phyloP scores from a whole-genome alignment of 768 basidiomycete species.

The Leucocoprinus sp. region DNA sequence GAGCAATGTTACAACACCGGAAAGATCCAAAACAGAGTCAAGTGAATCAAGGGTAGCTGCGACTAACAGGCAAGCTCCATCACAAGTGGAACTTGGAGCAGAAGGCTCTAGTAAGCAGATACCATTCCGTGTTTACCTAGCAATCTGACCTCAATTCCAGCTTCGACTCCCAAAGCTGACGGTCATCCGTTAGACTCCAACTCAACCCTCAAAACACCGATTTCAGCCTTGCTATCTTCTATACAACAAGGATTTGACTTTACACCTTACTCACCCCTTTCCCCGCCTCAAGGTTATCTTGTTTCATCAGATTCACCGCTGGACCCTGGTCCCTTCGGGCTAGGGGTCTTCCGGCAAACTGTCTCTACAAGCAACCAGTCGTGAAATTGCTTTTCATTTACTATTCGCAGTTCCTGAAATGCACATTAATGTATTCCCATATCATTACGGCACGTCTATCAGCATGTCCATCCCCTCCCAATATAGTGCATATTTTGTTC shows the following conservation, averaged over 20 bases:
- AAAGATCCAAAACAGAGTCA: not conserved
- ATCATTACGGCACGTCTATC: not conserved
- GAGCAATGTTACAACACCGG: not conserved
- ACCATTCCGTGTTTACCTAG: not conserved
- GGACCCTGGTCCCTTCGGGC: not conserved
- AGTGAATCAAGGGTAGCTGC: not conserved
- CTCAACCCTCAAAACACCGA: constrained; percentile 44
- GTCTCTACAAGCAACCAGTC: not conserved
- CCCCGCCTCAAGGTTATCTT: constrained; percentile 44
- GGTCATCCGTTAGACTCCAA: not conserved
- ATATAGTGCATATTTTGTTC: too few species aligned
- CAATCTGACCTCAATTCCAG: constrained; percentile 2
- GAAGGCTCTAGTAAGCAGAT: not conserved
- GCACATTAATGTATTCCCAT: not conserved
- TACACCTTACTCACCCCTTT: constrained; percentile 54
- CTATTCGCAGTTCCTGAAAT: not conserved
- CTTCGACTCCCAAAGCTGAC: constrained; percentile 13
- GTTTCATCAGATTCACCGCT: constrained; percentile 2
- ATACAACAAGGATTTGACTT: constrained; percentile 66
- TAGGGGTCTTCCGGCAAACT: constrained; percentile 1
- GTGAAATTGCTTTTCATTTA: not conserved
- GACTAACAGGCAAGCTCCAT: not conserved
- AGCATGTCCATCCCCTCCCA: not conserved
- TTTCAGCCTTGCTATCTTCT: constrained; percentile 52
- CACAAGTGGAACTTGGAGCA: not conserved